Percentiles rank a stretch among this genome's conserved stretches.
phyloP scores from a whole-genome alignment of 805 yeast genomes.

The Lachancea waltii region DNA sequence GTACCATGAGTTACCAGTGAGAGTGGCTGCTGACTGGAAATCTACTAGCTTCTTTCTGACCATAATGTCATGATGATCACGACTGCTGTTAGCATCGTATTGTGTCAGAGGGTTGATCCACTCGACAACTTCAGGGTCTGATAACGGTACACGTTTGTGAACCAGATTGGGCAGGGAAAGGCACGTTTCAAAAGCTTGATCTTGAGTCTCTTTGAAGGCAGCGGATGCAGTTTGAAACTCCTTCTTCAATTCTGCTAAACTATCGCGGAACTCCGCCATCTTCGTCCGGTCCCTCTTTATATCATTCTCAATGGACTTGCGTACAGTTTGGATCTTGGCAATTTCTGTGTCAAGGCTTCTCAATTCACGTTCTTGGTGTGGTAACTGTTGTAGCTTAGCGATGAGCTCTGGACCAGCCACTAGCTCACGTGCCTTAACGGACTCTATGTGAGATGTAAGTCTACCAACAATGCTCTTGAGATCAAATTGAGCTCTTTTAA shows the following conservation, averaged over 20 bases:
- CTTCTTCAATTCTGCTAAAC: conserved; percentile 22
- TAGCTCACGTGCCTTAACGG: conserved; percentile 28
- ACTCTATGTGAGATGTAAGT: conserved; percentile 17
- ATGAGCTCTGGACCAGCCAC: conserved; percentile 18
- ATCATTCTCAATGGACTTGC: conserved; percentile 26
- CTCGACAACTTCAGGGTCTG: conserved; percentile 40
- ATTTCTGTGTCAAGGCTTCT: conserved; percentile 19
- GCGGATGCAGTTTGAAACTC: conserved; percentile 20
- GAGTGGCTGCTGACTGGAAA: conserved; percentile 60
- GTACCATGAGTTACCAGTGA: conserved; percentile 82
- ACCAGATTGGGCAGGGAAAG: conserved; percentile 60
- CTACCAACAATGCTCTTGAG: conserved; percentile 20
- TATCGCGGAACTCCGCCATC: conserved; percentile 11
- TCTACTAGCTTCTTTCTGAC: conserved; percentile 61
- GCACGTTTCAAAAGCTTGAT: conserved; percentile 35
- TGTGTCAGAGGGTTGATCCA: conserved; percentile 42
- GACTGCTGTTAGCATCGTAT: conserved; percentile 21
- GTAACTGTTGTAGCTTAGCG: conserved; percentile 25
- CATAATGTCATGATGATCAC: conserved; percentile 71
- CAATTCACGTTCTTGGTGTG: conserved; percentile 22
- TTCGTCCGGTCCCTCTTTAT: conserved; percentile 22
- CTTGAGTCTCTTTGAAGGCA: conserved; percentile 28
- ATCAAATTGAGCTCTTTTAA: conserved; percentile 27
- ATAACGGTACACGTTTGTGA: conserved; percentile 41
- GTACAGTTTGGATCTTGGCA: conserved; percentile 25